Evolutionary conservation across 371 early-diverging fungal species (phyloP).

Genomic region (Mucor piriformis): DNA sequence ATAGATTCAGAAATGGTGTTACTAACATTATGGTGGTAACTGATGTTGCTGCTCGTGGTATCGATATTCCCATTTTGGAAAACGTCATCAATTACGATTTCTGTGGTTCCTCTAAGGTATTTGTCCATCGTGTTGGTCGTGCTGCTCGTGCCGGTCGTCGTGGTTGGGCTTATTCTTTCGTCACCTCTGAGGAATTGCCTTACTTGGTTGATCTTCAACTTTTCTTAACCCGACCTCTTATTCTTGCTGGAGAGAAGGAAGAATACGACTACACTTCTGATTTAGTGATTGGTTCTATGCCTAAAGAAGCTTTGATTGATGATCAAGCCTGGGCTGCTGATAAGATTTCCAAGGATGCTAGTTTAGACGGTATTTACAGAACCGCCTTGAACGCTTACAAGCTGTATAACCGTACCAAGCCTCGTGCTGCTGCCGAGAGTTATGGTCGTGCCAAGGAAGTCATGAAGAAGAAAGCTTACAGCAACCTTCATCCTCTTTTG

Average conservation of each 20-base stretch:
- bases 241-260: conserved; percentile 60
- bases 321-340: conserved; percentile 77
- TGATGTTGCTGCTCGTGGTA: conserved; percentile 99
- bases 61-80: conserved; percentile 97
- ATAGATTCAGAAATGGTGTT: conserved; percentile 78
- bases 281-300: conserved; percentile 81
- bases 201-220: conserved; percentile 91
- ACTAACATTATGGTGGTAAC: conserved; percentile 93
- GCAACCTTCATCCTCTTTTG: conserved; percentile 80
- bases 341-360: conserved; percentile 61
- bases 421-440: conserved; percentile 82
- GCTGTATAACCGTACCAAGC: conserved; percentile 81
- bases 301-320: conserved; percentile 63
- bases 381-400: conserved; percentile 85
- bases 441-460: conserved; percentile 88
- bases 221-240: conserved; percentile 80
- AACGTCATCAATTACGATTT: conserved; percentile 98
- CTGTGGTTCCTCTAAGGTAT: conserved; percentile 90
- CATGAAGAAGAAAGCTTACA: conserved; percentile 53
- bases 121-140: conserved; percentile 99
- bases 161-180: conserved; percentile 92
- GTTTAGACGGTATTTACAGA: conserved; percentile 64
- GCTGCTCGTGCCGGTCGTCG: conserved; percentile 94
- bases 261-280: conserved; percentile 79
- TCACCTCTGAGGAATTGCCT: conserved; percentile 90